Evolutionary conservation across 352 stramenopile species (phyloP).

Genomic region (Blastocystis sp.): DNA sequence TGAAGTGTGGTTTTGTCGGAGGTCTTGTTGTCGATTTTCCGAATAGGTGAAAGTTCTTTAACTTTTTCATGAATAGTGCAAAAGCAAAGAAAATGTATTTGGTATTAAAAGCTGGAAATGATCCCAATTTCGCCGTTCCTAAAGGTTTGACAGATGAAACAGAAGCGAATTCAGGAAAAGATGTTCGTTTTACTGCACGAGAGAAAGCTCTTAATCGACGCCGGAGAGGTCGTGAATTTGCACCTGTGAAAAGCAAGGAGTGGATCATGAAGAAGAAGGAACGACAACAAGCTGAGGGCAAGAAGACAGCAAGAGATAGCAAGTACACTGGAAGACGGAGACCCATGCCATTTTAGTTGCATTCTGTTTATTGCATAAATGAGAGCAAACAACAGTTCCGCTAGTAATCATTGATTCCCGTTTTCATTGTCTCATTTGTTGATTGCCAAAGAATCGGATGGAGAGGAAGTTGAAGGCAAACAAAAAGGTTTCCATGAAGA

Average conservation of each 20-base stretch:
- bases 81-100: constrained; percentile 99
- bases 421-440: not conserved
- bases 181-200: constrained; percentile 21
- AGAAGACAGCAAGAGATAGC: constrained; percentile 91
- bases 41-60: constrained; percentile 78
- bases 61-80: constrained; percentile 69
- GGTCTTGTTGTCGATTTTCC: constrained; percentile 98
- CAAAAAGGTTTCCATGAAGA: constrained; percentile 51
- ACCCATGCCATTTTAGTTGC: constrained; percentile 65
- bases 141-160: constrained; percentile 78
- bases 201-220: constrained; percentile 66
- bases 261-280: constrained; percentile 74
- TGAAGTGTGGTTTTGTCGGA: constrained; percentile 85
- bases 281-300: constrained; percentile 89
- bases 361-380: not conserved
- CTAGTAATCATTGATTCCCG: not conserved
- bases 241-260: constrained; percentile 69
- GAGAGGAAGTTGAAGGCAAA: not conserved
- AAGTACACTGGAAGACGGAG: constrained; percentile 96
- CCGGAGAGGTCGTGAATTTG: constrained; percentile 65
- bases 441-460: not conserved
- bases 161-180: constrained; percentile 69
- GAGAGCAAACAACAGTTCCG: not conserved
- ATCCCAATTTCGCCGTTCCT: constrained; percentile 77
- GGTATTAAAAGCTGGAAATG: constrained; percentile 88